phyloP scores from a whole-genome alignment of 768 basidiomycete genomes.

The Collybia sp. region DNA sequence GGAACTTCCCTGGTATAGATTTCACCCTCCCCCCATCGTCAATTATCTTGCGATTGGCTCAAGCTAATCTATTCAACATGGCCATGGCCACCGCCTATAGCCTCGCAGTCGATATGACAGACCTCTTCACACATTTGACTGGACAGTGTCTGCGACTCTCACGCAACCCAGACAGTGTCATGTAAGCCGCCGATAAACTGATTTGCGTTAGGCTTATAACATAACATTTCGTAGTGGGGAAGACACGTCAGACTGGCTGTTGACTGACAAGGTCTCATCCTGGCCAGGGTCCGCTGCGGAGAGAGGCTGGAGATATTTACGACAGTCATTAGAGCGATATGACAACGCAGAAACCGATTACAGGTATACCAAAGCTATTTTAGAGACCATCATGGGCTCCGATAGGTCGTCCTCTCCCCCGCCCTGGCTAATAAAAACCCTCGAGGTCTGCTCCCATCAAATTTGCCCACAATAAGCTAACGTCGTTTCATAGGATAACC shows the following conservation, averaged over 20 bases:
- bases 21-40: conserved; percentile 52
- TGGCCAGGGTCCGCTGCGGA: conserved; percentile 82
- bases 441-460: conserved; percentile 47
- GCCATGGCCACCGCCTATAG: conserved; percentile 75
- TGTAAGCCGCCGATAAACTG: conserved; percentile 35
- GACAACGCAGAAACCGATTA: conserved; percentile 70
- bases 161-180: conserved; percentile 49
- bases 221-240: conserved; percentile 44
- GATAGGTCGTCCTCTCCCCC: conserved; percentile 65
- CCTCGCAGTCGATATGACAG: conserved; percentile 82
- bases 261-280: conserved; percentile 72
- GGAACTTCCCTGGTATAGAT: conserved; percentile 25
- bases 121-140: conserved; percentile 75
- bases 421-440: conserved; percentile 74
- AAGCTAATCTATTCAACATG: conserved; percentile 71
- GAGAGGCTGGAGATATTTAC: conserved; percentile 86
- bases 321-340: conserved; percentile 71
- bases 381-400: conserved; percentile 71
- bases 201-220: conserved; percentile 7
- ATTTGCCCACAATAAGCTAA: background rate
- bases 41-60: conserved; percentile 74
- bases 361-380: conserved; percentile 68
- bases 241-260: conserved; percentile 77
- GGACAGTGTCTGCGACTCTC: conserved; percentile 75
- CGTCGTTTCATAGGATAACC: conserved; percentile 44